These are phyloP conservation scores for Cryptococcus wingfieldii DNA, from an alignment of 1,284 basidiomycete genomes.

Conservation along the genomic window DNA sequence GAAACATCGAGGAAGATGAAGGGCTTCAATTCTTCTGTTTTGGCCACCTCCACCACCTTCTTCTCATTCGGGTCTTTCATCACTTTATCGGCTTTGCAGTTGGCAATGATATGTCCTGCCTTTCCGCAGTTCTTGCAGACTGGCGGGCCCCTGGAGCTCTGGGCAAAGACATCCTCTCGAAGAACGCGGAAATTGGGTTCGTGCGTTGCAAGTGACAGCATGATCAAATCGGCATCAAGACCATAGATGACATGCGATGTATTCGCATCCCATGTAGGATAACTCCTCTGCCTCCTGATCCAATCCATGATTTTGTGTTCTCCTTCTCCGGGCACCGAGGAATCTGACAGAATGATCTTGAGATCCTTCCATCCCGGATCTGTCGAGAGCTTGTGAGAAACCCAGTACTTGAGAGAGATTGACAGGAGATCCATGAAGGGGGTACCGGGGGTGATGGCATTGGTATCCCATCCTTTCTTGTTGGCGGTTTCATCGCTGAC, in stretches of 20 bases:
- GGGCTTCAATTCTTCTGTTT: slow-evolving; percentile 80
- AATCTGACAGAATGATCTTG: slow-evolving; percentile 95
- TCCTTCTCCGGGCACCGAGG: slow-evolving; percentile 95
- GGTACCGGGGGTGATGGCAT: slow-evolving; percentile 95
- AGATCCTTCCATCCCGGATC: slow-evolving; percentile 94
- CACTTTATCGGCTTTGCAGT: slow-evolving; percentile 66
- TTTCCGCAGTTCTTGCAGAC: slow-evolving; percentile 86
- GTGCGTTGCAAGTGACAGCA: slow-evolving; percentile 96
- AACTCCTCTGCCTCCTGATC: slow-evolving; percentile 83
- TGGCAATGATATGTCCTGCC: slow-evolving; percentile 87
- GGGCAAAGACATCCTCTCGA: slow-evolving; percentile 94
- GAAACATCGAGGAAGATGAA: slow-evolving; percentile 99
- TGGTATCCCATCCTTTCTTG: slow-evolving; percentile 92
- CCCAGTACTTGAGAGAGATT: slow-evolving; percentile 88
- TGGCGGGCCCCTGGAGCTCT: slow-evolving; percentile 64
- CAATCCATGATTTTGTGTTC: slow-evolving; percentile 99
- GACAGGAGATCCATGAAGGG: slow-evolving; percentile 97
- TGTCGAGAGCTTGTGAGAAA: slow-evolving; percentile 87
- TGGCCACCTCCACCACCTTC: slow-evolving; percentile 56
- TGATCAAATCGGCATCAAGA: slow-evolving; percentile 97
- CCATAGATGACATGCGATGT: slow-evolving; percentile 97
- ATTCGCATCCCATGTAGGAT: slow-evolving; percentile 88
- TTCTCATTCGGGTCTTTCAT: slow-evolving; percentile 52
- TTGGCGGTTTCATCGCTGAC: slow-evolving; percentile 79
- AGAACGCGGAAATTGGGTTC: slow-evolving; percentile 97